Base-by-base conservation (phyloP, 805 yeast genomes). In the Ogataea allantospora region DNA sequence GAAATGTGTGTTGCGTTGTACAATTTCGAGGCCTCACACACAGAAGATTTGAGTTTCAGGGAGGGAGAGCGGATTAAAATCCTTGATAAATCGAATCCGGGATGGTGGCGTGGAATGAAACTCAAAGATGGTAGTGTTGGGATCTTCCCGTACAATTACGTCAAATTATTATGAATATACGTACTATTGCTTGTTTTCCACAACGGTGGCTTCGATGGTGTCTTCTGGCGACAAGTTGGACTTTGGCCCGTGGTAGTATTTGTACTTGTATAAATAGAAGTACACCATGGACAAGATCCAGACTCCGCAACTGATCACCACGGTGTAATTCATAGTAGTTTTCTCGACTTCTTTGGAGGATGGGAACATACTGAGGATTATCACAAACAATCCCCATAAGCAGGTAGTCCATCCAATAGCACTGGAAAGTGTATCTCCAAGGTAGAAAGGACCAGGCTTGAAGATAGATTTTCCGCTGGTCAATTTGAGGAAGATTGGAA, bases 281-380 rank as follows among this genome's bases (percentile, higher is more conserved):
- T 80, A 79, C 1, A 68, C 38, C 40, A 69, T 46, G 1, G 82
- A 65, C 11, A 78, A 58, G 4, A 73, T 40, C 82, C 83, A 77
- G 12, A 76, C 71, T 6, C 80, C 80, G 20, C 75, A 72, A 17
- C 77, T 79, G 41, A 82, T 78, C 2, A 77, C 84, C 46, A 72
- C 71, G 0, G 87, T 77, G 57, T 83, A 83, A 61, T 83, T 83
- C 91, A 83, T 82, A 14, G 75, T 61, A 0, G 60, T 58, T 39
- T 65, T 66, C 20, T 62, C 59, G 5, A 71, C 75, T 15, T 52
- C 45, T 20, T 53, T 58, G 4, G 52, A 38, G 13, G 71, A 62
- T 20, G 93, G 91, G 65, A 82, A 75, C 80, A 77, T 77, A 25
- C 73, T 66, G 59, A 82, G 58, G 15, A 77, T 61, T 22, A 81